A percentile compares a stretch with the other conserved stretches of the same genome.
phyloP scores from a whole-genome alignment of 768 basidiomycete genomes.

The Grammothele lineata region DNA sequence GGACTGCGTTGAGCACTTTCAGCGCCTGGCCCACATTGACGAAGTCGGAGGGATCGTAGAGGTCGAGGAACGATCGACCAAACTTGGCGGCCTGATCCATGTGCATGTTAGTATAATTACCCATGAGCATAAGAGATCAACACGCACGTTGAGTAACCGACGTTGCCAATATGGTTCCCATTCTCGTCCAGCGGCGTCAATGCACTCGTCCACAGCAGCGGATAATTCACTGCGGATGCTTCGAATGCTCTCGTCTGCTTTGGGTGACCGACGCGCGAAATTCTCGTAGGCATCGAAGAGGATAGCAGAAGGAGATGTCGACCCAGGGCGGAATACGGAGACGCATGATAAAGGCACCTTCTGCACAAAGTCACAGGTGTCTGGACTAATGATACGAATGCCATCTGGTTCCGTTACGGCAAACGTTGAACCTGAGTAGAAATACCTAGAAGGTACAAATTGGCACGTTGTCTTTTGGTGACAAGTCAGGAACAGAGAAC shows the following conservation, averaged over 20 bases:
- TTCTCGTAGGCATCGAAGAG: slow-evolving; percentile 90
- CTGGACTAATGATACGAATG: slow-evolving; percentile 74
- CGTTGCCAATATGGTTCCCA: slow-evolving; percentile 91
- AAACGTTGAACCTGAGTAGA: slow-evolving; percentile 70
- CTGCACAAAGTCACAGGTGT: slow-evolving; percentile 84
- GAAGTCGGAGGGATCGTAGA: slow-evolving; percentile 90
- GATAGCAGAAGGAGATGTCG: slow-evolving; percentile 86
- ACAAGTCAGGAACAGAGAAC: slow-evolving; percentile 23
- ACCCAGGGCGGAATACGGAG: slow-evolving; percentile 89
- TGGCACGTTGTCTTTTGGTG: not conserved
- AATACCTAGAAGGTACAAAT: slow-evolving; percentile 50
- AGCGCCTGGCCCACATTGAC: slow-evolving; percentile 89
- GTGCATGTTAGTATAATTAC: not conserved
- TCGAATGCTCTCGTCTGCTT: slow-evolving; percentile 90
- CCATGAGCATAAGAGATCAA: not conserved
- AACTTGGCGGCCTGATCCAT: slow-evolving; percentile 95
- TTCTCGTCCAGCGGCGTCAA: slow-evolving; percentile 91
- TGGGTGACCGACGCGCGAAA: slow-evolving; percentile 79
- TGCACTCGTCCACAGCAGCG: slow-evolving; percentile 84
- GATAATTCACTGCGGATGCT: slow-evolving; percentile 84
- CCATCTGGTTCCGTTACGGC: slow-evolving; percentile 88
- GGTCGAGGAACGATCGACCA: slow-evolving; percentile 88
- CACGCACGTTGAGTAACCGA: slow-evolving; percentile 69
- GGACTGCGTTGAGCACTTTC: slow-evolving; percentile 90
- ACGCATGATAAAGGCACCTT: slow-evolving; percentile 87